Evolutionary conservation across 495 filamentous ascomycete species (phyloP), one percentile per base, ranked within the genome.

Genomic region (Articulospora tetracladia): DNA sequence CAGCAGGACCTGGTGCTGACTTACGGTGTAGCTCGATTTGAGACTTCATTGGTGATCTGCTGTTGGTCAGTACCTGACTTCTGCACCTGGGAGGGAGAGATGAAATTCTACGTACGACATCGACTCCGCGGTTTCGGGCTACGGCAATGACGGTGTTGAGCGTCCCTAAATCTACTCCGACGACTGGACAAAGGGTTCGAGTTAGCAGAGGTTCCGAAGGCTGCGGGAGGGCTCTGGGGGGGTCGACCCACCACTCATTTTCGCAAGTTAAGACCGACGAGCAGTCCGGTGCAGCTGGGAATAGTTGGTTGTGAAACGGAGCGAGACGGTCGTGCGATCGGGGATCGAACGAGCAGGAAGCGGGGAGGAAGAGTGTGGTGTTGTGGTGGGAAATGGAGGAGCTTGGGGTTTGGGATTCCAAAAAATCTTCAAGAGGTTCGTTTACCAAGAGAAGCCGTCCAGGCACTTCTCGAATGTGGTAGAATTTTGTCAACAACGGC

Each of bases 31-130:
- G 91, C 88, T 76, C 94, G 88, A 81, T 99, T 98, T 59, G 94
- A 99, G 67, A 98, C 94, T 76, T 99, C 94, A 79, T 98, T 98
- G 76, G 93, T 89, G 72, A 98, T 97, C 91, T 96, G 69, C 56
- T 56, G 19, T 55, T 60, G 19, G 52, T 59, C 58, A 68, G 71
- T 61, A 56, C n/a, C n/a, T n/a, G n/a, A n/a, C 53, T 24, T 15
- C 22, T 11, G 15, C 57, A 48, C 15, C 48, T 57, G 7, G 39
- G 32, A 34, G 51, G 13, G 6, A 19, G 44, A n/a, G 57, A 62
- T 13, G 53, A 54, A 28, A 15, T 47, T n/a, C 47, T 66, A 96
- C 92, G 69, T 86, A 97, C 93, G 74, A 99, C 96, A 82, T 99
- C 94, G 73, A 98, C 96, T 80, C 94, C 94, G 70, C 96, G 89